Evolutionary conservation across 345 rosid genomes (phyloP).

Genomic region (Trapa incisa): DNA sequence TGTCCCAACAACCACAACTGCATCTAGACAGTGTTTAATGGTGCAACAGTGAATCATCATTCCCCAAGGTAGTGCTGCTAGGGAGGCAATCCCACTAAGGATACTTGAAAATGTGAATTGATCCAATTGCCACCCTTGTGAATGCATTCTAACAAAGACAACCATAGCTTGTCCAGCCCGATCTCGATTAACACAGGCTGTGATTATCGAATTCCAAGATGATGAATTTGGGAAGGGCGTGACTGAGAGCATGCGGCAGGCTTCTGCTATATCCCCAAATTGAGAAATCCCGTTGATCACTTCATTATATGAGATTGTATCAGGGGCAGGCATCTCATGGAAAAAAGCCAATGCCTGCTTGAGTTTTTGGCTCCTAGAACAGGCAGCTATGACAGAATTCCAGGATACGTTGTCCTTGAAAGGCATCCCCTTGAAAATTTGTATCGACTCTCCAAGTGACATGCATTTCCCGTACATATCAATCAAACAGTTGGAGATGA

Average conservation of each 20-base stretch:
- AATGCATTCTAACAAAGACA: slow-evolving; percentile 48
- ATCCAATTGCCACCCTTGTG: slow-evolving; percentile 26
- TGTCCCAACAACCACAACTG: slow-evolving; percentile 48
- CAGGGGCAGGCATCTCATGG: slow-evolving; percentile 46
- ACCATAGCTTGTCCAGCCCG: slow-evolving; percentile 35
- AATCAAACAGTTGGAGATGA: slow-evolving; percentile 62
- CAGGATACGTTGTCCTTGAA: slow-evolving; percentile 59
- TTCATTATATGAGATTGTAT: slow-evolving; percentile 64
- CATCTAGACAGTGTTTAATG: slow-evolving; percentile 24
- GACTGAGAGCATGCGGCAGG: slow-evolving; percentile 23
- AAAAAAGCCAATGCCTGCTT: slow-evolving; percentile 41
- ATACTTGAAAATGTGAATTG: slow-evolving; percentile 52
- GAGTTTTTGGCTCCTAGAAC: slow-evolving; percentile 45
- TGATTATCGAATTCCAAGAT: slow-evolving; percentile 71
- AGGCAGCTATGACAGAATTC: slow-evolving; percentile 67
- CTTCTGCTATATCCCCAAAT: slow-evolving; percentile 39
- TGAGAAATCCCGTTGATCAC: slow-evolving; percentile 53
- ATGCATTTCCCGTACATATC: slow-evolving; percentile 82
- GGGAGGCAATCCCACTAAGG: slow-evolving; percentile 49
- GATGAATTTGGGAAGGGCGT: slow-evolving; percentile 61
- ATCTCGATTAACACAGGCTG: slow-evolving; percentile 51
- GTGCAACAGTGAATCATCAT: slow-evolving; percentile 43
- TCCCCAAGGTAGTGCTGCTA: slow-evolving; percentile 54
- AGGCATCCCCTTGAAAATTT: slow-evolving; percentile 32
- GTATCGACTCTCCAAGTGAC: slow-evolving; percentile 38